phyloP scores from a whole-genome alignment of 371 early-diverging fungal genomes.

The Mycotypha africana region DNA sequence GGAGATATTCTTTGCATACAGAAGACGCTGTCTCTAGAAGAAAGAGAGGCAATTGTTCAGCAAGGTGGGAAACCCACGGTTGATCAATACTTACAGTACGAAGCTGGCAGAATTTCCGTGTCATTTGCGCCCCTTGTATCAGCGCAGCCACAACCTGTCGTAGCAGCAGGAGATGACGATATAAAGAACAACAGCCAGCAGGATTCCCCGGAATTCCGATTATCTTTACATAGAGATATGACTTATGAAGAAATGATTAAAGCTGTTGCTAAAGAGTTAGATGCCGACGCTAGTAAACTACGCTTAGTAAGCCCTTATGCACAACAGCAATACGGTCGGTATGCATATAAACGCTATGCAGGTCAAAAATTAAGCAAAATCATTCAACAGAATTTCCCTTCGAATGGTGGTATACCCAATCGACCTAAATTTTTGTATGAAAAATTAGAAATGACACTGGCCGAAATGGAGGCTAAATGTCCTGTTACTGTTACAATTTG shows the following conservation, averaged over 20 bases:
- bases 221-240: conserved; percentile 20
- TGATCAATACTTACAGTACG: conserved; percentile 67
- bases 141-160: too few relatives aligned
- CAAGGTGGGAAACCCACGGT: conserved; percentile 43
- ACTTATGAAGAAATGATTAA: conserved; percentile 18
- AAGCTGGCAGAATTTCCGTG: conserved; percentile 63
- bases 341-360: conserved; percentile 14
- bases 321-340: conserved; percentile 3
- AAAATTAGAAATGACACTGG: conserved; percentile 68
- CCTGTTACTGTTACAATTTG: conserved; percentile 51
- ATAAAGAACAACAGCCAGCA: too few relatives aligned
- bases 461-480: conserved; percentile 77
- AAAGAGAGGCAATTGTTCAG: conserved; percentile 33
- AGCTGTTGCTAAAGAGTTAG: conserved; percentile 11
- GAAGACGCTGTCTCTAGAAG: conserved; percentile 42
- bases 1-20: conserved; percentile 93
- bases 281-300: conserved; percentile 29
- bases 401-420: neutral
- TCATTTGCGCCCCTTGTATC: conserved; percentile 53
- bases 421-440: conserved; percentile 65
- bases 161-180: too few relatives aligned
- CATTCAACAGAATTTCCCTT: conserved; percentile 6
- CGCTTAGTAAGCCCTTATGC: conserved; percentile 22
- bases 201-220: conserved; percentile 12
- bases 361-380: conserved; percentile 19